Base-by-base conservation (phyloP, 352 stramenopile genomes). In the Phytophthora meadii region DNA sequence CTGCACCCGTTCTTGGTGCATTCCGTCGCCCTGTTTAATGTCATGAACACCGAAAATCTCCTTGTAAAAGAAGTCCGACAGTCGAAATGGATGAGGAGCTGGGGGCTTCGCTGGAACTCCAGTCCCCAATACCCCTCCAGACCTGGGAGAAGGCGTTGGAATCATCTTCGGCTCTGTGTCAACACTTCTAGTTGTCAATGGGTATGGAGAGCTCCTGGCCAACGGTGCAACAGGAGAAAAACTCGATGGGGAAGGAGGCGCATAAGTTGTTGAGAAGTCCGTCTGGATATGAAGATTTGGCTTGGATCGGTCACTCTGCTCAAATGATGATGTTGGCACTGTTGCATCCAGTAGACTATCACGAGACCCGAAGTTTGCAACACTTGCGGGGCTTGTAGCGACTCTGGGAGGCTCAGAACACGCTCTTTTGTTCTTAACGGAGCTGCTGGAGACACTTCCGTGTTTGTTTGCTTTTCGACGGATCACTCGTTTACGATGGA, bases 11-110 rank as follows among this genome's bases (percentile, higher is more conserved):
- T 92, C 81, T 30, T 92, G 81, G 52, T 93, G 87, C 65, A 90
- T 68, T 0, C 72, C 87, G 46, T 94, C 87, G 17, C 68, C 87
- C 27, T 72, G 72, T 61, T 92, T 90, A 67, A 92, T 92, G 42
- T 93, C 87, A 54, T 93, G 82, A 8, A 93, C 69, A 27, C 87
- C 87, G 69, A 94, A 93, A 25, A 94, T 88, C 57, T 94, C 87
- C 54, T 92, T 90, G 74, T 93, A 94, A 24, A 94, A 76, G 40
- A 94, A 93, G 51, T 94, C 87, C 1, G 84, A 70, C 1, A 93
- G 70, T 9, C 79, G 78, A 62, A 93, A 93, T 12, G 73, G 25
- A 57, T 83, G 75, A 36, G 79, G 79, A 11, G 59, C 74, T 14
- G 73, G 69, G 10, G 64, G 66, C 36, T 56, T 67, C 1, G 40